Base-by-base conservation (phyloP, 108 stramenopile species). In the Nannochloropsis salina region DNA sequence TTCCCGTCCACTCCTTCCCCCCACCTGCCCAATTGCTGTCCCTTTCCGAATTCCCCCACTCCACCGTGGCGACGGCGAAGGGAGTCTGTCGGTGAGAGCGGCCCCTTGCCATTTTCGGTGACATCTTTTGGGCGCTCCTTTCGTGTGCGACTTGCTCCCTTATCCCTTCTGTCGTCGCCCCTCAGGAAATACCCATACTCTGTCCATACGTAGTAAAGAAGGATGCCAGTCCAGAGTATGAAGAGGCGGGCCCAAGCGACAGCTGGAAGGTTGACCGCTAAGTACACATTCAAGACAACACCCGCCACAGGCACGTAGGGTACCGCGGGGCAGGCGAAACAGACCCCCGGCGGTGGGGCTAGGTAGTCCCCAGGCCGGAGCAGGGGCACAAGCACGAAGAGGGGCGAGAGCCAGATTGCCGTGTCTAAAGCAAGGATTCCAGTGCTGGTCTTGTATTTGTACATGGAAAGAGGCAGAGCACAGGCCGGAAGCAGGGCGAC, bases 241-340 rank as follows among this genome's bases (percentile, higher is more conserved):
- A 8, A 3, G 20, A 74, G 8, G n/a, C 61, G 61, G 3, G n/a
- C 15, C 61, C 61, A 74, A 15, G 61, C 61, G 3, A n/a, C 61
- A 3, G 2, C 2, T n/a, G 15, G 15, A 15, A 74, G n/a, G n/a
- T 74, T 74, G 0, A 74, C 61, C 61, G 20, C 61, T 74, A 74
- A 74, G n/a, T 74, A 74, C 3, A 74, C 61, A 8, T 74, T 74
- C 20, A 74, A n/a, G 2, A 74, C 61, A 15, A 74, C 61, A n/a
- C 61, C 61, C 61, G 61, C 61, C 61, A 74, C 20, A 15, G 61
- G 61, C n/a, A 74, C 20, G n/a, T 74, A 74, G n/a, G 61, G 61
- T n/a, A 74, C 61, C 15, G 61, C 61, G 2, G 61, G 61, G 61
- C 61, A 74, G 2, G 6, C 61, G n/a, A 74, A 74, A 74, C 61